Conservation (phyloP, 2,329 filamentous ascomycete species). For the Fusarium proliferatum region DNA sequence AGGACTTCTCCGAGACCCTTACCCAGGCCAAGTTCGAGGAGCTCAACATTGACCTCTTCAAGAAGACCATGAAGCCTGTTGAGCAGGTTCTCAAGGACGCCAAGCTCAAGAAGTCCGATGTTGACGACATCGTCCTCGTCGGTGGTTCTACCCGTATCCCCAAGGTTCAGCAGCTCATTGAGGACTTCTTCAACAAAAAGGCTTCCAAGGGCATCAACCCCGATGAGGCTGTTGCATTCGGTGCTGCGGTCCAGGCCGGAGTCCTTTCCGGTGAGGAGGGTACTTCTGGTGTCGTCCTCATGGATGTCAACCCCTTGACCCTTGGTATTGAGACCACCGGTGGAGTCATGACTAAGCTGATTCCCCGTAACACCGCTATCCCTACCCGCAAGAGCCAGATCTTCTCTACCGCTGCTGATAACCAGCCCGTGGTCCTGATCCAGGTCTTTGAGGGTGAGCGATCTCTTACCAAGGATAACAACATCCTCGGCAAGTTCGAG, state of each 20-base stretch:
- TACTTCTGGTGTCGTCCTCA: slow-evolving; percentile 84
- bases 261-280: slow-evolving; percentile 89
- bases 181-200: slow-evolving; percentile 98
- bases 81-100: slow-evolving; percentile 99
- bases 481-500: slow-evolving; percentile 97
- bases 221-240: slow-evolving; percentile 98
- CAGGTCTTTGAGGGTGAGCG: slow-evolving; percentile 96
- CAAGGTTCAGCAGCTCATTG: slow-evolving; percentile 93
- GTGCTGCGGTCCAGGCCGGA: slow-evolving; percentile 97
- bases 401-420: slow-evolving; percentile 96
- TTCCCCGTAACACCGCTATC: slow-evolving; percentile 93
- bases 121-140: slow-evolving; percentile 96
- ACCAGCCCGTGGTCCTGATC: slow-evolving; percentile 95
- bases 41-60: slow-evolving; percentile 98
- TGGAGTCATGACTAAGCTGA: slow-evolving; percentile 97
- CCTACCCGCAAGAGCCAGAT: slow-evolving; percentile 98
- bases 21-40: slow-evolving; percentile 99
- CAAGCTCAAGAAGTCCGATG: slow-evolving; percentile 94
- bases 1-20: slow-evolving; percentile 98
- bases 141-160: slow-evolving; percentile 99
- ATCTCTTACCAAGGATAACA: slow-evolving; percentile 96
- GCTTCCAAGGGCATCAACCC: slow-evolving; percentile 99
- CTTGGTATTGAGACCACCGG: slow-evolving; percentile 98
- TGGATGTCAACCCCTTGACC: slow-evolving; percentile 97
- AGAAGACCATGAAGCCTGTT: slow-evolving; percentile 98